These are phyloP conservation scores for Penicillium hordei DNA, from an alignment of 2,329 filamentous ascomycete genomes.

Conservation along the genomic window DNA sequence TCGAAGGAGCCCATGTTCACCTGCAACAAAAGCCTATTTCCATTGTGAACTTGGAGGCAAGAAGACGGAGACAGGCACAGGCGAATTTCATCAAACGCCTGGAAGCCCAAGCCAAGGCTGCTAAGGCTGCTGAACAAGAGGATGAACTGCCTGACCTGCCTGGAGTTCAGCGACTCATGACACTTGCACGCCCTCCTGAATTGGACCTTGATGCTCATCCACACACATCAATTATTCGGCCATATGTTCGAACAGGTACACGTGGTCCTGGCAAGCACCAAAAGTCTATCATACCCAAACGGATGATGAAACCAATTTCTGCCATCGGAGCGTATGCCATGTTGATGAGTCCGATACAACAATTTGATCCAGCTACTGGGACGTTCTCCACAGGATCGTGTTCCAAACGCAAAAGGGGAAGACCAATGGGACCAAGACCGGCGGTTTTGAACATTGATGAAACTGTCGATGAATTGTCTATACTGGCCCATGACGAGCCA, in stretches of 20 bases:
- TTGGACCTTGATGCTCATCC: constrained; percentile 16
- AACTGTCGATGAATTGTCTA: constrained; percentile 31
- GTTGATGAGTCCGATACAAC: constrained; percentile 41
- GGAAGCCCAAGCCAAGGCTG: constrained; percentile 13
- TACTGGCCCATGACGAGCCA: constrained; percentile 23
- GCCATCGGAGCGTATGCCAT: constrained; percentile 32
- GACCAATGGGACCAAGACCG: constrained; percentile 5
- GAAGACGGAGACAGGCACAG: constrained; percentile 28
- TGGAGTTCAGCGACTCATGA: constrained; percentile 30
- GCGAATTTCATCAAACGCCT: constrained; percentile 26
- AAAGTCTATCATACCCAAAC: constrained; percentile 15
- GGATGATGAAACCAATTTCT: constrained; percentile 26
- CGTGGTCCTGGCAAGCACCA: constrained; percentile 1
- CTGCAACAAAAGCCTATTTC: constrained; percentile 39
- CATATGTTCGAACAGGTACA: constrained; percentile 4
- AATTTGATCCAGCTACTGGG: constrained; percentile 42
- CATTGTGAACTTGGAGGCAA: constrained; percentile 31
- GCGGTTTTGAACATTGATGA: constrained; percentile 16
- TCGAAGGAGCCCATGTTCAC: constrained; percentile 38
- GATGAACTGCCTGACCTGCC: background rate
- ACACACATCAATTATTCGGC: constrained; percentile 31
- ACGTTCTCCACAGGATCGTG: constrained; percentile 49
- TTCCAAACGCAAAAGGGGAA: constrained; percentile 16
- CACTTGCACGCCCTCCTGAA: constrained; percentile 23
- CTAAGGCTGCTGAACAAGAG: background rate